Conservation (phyloP, 306 rosid genomes). For the Castanea crenata region DNA sequence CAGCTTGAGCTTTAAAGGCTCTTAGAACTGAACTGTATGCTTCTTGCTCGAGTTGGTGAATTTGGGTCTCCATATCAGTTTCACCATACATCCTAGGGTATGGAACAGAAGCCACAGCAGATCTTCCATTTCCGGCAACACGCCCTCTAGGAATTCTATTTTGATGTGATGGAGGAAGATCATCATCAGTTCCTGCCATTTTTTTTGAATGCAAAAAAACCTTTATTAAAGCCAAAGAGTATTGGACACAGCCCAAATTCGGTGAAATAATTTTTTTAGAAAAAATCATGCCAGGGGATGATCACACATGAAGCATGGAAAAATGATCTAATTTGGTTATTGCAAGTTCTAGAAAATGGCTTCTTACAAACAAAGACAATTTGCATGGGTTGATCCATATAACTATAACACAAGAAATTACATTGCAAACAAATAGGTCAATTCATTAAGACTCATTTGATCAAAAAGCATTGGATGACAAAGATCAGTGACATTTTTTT, state of each 20-base stretch:
- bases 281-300: background rate
- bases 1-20: constrained; percentile 99
- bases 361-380: background rate
- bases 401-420: constrained; percentile 10
- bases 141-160: constrained; percentile 78
- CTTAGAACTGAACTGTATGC: constrained; percentile 91
- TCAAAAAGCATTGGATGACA: constrained; percentile 1
- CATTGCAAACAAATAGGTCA: background rate
- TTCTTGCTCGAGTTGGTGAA: constrained; percentile 94
- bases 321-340: background rate
- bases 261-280: background rate
- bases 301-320: background rate
- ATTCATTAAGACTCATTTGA: constrained; percentile 6
- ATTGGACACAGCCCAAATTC: background rate
- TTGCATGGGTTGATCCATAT: background rate
- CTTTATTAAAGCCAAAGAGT: background rate
- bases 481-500: background rate
- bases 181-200: constrained; percentile 84
- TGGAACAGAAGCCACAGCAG: constrained; percentile 64
- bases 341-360: background rate
- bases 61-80: constrained; percentile 82
- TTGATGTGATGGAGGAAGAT: constrained; percentile 82
- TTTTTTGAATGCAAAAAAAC: background rate
- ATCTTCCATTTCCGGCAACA: constrained; percentile 79
- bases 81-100: constrained; percentile 77